Conservation (phyloP, 164 flowering plant genomes). For the Vitis vinifera region ASM3070453v1 NC_081818.1:23049001-23049500, state of each 20-base stretch:
- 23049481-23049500: slow-evolving; percentile 33
- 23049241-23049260: neutral
- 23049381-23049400: slow-evolving; percentile 37
- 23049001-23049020: neutral
- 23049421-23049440: slow-evolving; percentile 26
- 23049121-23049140: neutral
- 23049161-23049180: neutral
- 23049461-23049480: slow-evolving; percentile 27
- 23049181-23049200: neutral
- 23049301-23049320: neutral
- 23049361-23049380: slow-evolving; percentile 36
- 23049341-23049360: slow-evolving; percentile 15
- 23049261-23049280: no score
- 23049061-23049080: neutral
- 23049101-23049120: neutral
- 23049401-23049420: slow-evolving; percentile 28
- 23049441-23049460: slow-evolving; percentile 23
- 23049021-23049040: neutral
- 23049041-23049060: neutral
- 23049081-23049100: neutral
- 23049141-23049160: neutral
- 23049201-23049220: neutral
- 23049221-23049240: neutral
- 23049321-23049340: neutral
- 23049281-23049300: neutral